These are phyloP conservation scores for Aspergillus tamarii DNA, from an alignment of 2,329 filamentous ascomycete genomes.

Conservation along the genomic window DNA sequence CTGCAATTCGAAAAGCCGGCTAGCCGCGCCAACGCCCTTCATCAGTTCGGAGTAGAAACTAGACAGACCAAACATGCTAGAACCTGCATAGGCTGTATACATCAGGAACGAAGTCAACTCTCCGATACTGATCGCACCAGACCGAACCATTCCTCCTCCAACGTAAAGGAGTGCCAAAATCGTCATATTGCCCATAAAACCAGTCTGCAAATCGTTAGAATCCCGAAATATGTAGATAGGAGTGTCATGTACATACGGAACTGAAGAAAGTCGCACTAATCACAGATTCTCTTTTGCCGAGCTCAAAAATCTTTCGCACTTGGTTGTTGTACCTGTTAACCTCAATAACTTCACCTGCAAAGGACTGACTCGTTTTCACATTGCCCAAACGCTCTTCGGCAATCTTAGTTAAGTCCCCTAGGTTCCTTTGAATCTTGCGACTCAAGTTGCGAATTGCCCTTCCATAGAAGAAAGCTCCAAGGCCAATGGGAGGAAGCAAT, in stretches of 20 bases:
- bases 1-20: constrained; percentile 91
- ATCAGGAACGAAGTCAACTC: constrained; percentile 97
- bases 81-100: constrained; percentile 88
- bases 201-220: constrained; percentile 62
- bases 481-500: constrained; percentile 87
- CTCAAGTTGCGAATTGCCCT: constrained; percentile 86
- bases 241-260: constrained; percentile 43
- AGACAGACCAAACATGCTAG: constrained; percentile 89
- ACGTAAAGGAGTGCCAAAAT: constrained; percentile 88
- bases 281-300: constrained; percentile 84
- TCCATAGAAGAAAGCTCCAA: constrained; percentile 90
- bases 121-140: constrained; percentile 83
- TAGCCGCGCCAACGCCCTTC: constrained; percentile 98
- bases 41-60: constrained; percentile 98
- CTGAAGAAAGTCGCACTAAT: constrained; percentile 91
- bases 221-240: neutral
- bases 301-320: constrained; percentile 85
- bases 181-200: constrained; percentile 94
- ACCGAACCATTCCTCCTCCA: constrained; percentile 86
- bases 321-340: constrained; percentile 89
- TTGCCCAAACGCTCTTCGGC: constrained; percentile 97
- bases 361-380: constrained; percentile 94
- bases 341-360: constrained; percentile 90
- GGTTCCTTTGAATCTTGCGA: constrained; percentile 88
- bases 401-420: constrained; percentile 93